phyloP scores from a whole-genome alignment of 2,329 filamentous ascomycete species.

The Xylariaceae sp. region DNA sequence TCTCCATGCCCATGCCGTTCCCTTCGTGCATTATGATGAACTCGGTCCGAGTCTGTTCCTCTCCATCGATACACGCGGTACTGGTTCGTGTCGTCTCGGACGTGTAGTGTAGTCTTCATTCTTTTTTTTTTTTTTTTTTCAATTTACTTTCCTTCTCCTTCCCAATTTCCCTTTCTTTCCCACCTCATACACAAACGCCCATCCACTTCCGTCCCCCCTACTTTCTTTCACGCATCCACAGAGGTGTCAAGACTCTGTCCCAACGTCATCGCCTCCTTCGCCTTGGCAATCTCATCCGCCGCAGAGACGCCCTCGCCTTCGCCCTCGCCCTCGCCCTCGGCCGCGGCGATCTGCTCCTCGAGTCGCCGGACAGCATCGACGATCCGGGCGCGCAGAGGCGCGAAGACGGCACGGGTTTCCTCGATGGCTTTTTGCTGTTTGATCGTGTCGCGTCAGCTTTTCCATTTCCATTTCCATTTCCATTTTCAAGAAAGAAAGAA shows the following conservation, averaged over 20 bases:
- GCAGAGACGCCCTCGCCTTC: too few relatives aligned
- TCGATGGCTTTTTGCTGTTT: constrained; percentile 69
- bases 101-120: background rate
- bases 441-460: constrained; percentile 1
- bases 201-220: background rate
- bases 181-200: background rate
- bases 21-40: background rate
- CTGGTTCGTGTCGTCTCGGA: background rate
- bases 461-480: background rate
- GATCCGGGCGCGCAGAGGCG: constrained; percentile 65
- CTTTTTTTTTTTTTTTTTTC: background rate
- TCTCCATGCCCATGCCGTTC: background rate
- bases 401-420: constrained; percentile 82
- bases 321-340: constrained; percentile 42
- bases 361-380: constrained; percentile 64
- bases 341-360: constrained; percentile 68
- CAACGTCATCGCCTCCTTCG: constrained; percentile 47
- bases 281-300: constrained; percentile 48
- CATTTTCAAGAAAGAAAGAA: background rate
- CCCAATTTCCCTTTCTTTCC: background rate
- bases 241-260: constrained; percentile 39
- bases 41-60: background rate
- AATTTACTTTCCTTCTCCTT: background rate
- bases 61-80: background rate
- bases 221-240: constrained; percentile 12